A percentile compares a stretch with the other conserved stretches of the same genome.
Evolutionary conservation across 2,329 filamentous ascomycete genomes (phyloP).

Genomic region (Alternaria triticina): DNA sequence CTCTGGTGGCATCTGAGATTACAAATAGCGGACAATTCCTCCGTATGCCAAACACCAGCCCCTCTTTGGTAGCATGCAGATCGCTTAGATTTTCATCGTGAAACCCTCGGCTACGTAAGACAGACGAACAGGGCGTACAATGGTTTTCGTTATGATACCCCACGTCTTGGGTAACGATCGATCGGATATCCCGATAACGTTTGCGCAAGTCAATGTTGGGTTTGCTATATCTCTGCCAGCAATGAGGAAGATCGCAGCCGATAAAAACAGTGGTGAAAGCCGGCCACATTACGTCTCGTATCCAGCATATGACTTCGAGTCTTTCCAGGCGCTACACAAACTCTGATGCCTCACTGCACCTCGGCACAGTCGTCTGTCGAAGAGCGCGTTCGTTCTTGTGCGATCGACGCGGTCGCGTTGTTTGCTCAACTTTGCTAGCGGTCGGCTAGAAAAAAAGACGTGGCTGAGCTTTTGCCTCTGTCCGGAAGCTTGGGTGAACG

Average conservation of each 20-base stretch:
- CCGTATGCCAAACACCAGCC: background rate
- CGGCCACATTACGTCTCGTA: background rate
- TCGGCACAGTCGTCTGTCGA: background rate
- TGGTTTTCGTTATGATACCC: background rate
- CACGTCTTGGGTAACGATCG: background rate
- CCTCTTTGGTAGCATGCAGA: background rate
- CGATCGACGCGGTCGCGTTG: background rate
- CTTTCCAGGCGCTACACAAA: background rate
- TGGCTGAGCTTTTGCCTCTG: background rate
- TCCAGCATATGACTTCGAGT: background rate
- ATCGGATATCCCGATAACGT: background rate
- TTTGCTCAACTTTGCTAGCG: constrained; percentile 4
- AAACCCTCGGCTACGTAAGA: background rate
- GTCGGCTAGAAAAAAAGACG: background rate
- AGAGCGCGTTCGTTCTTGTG: background rate
- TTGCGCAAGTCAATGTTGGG: background rate
- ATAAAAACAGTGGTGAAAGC: no score
- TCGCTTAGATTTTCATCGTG: background rate
- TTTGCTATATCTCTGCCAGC: background rate
- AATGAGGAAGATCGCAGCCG: background rate
- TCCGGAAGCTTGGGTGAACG: background rate
- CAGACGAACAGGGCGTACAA: background rate
- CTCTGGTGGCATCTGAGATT: background rate
- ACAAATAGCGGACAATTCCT: background rate
- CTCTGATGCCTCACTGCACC: background rate